Evolutionary conservation across 2,329 filamentous ascomycete species (phyloP).

Genomic region (Fusarium solani-melongenae): DNA sequence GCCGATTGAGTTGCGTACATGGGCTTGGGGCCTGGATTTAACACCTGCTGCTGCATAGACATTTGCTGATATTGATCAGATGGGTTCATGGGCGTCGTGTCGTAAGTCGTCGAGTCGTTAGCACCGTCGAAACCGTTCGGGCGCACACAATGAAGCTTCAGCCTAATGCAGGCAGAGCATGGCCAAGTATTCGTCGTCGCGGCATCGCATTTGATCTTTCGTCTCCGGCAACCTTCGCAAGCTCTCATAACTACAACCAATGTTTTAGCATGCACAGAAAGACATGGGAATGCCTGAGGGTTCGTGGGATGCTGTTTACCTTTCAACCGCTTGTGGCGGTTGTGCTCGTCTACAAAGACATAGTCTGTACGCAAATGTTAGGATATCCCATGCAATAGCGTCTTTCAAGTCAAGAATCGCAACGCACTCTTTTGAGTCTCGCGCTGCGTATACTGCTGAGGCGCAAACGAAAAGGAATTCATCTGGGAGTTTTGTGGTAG

Average conservation of each 20-base stretch:
- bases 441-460: conserved; percentile 64
- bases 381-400: conserved; percentile 4
- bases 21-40: conserved; percentile 55
- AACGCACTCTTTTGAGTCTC: conserved; percentile 86
- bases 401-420: neutral
- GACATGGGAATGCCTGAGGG: neutral
- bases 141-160: conserved; percentile 93
- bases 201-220: conserved; percentile 98
- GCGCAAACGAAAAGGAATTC: conserved; percentile 81
- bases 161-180: conserved; percentile 89
- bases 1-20: conserved; percentile 60
- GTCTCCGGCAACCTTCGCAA: conserved; percentile 91
- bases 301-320: conserved; percentile 63
- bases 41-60: conserved; percentile 59
- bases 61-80: conserved; percentile 60
- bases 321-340: conserved; percentile 96
- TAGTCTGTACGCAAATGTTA: conserved; percentile 72
- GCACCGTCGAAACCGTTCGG: conserved; percentile 78
- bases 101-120: conserved; percentile 49
- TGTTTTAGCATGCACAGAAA: conserved; percentile 11
- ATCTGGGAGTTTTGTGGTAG: conserved; percentile 71
- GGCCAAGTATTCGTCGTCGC: conserved; percentile 98
- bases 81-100: conserved; percentile 47
- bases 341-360: conserved; percentile 99
- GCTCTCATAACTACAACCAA: conserved; percentile 84